Conservation (phyloP, 2,329 filamentous ascomycete genomes). For the Monosporascus sp. region DNA sequence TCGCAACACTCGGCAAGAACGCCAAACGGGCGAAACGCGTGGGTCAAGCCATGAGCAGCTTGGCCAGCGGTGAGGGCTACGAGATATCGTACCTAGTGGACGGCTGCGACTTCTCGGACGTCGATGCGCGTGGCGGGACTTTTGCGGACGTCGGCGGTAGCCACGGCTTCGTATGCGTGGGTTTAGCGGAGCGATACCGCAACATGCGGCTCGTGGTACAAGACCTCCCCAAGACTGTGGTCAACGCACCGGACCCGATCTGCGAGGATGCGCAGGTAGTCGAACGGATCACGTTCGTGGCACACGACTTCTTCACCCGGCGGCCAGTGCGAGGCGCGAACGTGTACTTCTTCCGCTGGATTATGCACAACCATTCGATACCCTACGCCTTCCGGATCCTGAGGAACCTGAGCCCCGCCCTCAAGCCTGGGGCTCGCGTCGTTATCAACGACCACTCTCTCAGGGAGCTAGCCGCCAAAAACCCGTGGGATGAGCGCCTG, state of each 20-base stretch:
- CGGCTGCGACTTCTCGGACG: slow-evolving; percentile 47
- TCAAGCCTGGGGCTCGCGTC: slow-evolving; percentile 36
- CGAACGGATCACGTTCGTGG: slow-evolving; percentile 21
- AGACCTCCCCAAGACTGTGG: slow-evolving; percentile 45
- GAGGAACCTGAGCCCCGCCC: slow-evolving; percentile 31
- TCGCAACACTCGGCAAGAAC: slow-evolving; percentile 46
- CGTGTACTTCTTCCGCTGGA: slow-evolving; percentile 40
- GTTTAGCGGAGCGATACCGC: slow-evolving; percentile 45
- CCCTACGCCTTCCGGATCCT: slow-evolving; percentile 31
- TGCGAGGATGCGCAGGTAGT: slow-evolving; percentile 26
- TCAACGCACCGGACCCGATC: slow-evolving; percentile 40
- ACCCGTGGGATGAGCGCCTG: slow-evolving; percentile 41
- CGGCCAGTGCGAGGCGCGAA: slow-evolving; percentile 36
- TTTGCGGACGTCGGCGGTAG: slow-evolving; percentile 57
- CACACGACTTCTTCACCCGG: slow-evolving; percentile 39
- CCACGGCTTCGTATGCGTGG: slow-evolving; percentile 53
- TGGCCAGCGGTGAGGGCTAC: slow-evolving; percentile 53
- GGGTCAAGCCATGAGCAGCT: slow-evolving; percentile 49
- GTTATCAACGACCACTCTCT: slow-evolving; percentile 34
- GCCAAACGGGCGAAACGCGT: slow-evolving; percentile 45
- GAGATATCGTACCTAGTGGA: slow-evolving; percentile 48
- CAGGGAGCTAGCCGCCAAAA: slow-evolving; percentile 33
- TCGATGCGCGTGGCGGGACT: slow-evolving; percentile 40
- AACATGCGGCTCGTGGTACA: slow-evolving; percentile 52
- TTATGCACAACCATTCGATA: slow-evolving; percentile 45